Evolutionary conservation across 768 basidiomycete species (phyloP), one percentile per base, ranked within the genome.

Genomic region (Auricularia auricula-judae): DNA sequence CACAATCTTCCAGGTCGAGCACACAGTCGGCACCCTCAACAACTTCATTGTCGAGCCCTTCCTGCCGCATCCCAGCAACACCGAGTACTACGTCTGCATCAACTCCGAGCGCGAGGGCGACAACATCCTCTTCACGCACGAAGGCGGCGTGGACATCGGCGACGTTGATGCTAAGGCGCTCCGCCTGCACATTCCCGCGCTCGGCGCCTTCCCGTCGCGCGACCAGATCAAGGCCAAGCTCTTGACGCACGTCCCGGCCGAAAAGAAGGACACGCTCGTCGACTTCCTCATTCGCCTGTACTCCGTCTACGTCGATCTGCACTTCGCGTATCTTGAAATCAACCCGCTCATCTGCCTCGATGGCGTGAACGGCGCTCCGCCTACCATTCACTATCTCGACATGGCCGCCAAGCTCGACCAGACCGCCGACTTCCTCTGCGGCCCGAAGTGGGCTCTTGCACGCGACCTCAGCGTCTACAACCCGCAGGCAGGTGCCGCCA

Each of bases 351-450:
- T 98, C 72, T 90, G 92, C 73, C 86, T 98, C 71, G 94, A 97
- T 74, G 86, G 82, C 65, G 86, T 83, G 68, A 78, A 81, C 69
- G 82, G 82, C 70, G 85, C 84, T 66, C 79, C 86, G 68, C 86
- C 88, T 51, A 85, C 84, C 67, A 93, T 98, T 71, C 88, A 89
- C 78, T 98, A 94, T 80, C 88, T 99, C 67, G 96, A 99, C 76
- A 98, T 99, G 96, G 97, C 97, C 51, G 97, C 96, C 71, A 99
- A 98, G 81, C 89, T 99, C 68, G 97, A 99, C 74, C 97, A 98
- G 79, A 98, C 97, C 7, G 97, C 97, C 54, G 96, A 99, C 78
- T 94, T 87, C 73, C 91, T 98, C 72, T 96, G 93, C 72, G 96
- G 97, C 23, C 93, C 93, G 71, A 99, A 97, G 79, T 99, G 96